These are phyloP conservation scores for Cymodocea nodosa DNA, from an alignment of 116 monocot species.

Conservation along the genomic window DNA sequence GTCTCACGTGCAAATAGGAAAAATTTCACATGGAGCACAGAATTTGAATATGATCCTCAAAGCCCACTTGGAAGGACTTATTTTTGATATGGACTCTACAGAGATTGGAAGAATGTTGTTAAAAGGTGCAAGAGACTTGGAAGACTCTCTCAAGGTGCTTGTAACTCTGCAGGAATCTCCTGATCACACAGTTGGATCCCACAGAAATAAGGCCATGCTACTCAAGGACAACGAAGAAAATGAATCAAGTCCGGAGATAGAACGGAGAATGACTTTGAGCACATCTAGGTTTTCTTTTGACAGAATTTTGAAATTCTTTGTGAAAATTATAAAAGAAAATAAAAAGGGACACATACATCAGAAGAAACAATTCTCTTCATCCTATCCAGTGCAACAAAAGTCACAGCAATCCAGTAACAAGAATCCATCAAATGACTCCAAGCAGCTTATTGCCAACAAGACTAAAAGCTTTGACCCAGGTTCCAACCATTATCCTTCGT, in stretches of 20 bases:
- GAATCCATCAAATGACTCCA: slow-evolving; percentile 18
- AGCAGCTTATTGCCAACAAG: slow-evolving; percentile 11
- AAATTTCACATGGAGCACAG: slow-evolving; percentile 39
- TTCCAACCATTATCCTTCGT: slow-evolving; percentile 1
- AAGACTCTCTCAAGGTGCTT: slow-evolving; percentile 63
- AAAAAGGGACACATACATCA: neutral
- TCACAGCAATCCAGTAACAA: slow-evolving; percentile 1
- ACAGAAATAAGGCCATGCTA: slow-evolving; percentile 25
- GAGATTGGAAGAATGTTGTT: slow-evolving; percentile 39
- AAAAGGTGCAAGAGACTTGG: slow-evolving; percentile 58
- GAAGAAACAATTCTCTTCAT: slow-evolving; percentile 8
- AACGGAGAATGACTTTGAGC: slow-evolving; percentile 12
- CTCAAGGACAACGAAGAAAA: slow-evolving; percentile 48
- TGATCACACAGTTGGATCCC: slow-evolving; percentile 30
- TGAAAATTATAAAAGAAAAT: slow-evolving; percentile 3
- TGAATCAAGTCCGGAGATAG: slow-evolving; percentile 15
- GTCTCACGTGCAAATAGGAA: slow-evolving; percentile 33
- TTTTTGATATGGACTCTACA: slow-evolving; percentile 20
- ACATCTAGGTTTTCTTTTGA: slow-evolving; percentile 26
- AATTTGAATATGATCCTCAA: slow-evolving; percentile 54
- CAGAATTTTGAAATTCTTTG: slow-evolving; percentile 8
- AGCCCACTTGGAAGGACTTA: slow-evolving; percentile 23
- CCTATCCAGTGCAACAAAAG: slow-evolving; percentile 7
- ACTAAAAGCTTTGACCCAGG: slow-evolving; percentile 17
- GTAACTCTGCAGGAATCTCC: slow-evolving; percentile 48